These are phyloP conservation scores for Coniosporium apollinis DNA, from an alignment of 495 filamentous ascomycete species.

Conservation along the genomic window DNA sequence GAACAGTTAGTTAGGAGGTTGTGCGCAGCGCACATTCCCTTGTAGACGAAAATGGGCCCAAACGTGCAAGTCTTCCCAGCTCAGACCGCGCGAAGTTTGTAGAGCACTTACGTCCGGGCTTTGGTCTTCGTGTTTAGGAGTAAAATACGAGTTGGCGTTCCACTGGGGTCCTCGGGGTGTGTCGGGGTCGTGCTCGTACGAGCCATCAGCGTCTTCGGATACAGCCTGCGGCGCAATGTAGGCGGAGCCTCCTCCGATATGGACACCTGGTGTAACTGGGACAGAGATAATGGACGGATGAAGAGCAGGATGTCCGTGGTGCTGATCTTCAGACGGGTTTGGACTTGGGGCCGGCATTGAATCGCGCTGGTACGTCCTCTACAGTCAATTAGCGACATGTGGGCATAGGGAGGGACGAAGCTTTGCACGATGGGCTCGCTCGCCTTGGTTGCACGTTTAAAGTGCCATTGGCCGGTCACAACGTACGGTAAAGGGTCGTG, in stretches of 20 bases:
- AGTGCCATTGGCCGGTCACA: too few species aligned
- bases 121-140: neutral
- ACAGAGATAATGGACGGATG: conserved; percentile 18
- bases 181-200: neutral
- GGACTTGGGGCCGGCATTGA: too few species aligned
- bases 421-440: too few species aligned
- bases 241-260: conserved; percentile 18
- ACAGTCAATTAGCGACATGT: too few species aligned
- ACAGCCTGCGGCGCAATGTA: neutral
- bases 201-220: conserved; percentile 2
- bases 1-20: conserved; percentile 10
- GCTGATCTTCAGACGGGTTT: too few species aligned
- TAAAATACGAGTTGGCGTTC: conserved; percentile 4
- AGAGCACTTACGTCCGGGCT: neutral
- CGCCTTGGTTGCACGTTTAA: too few species aligned
- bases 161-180: conserved; percentile 2
- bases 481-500: too few species aligned
- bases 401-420: too few species aligned
- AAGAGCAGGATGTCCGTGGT: conserved; percentile 17
- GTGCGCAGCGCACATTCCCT: neutral
- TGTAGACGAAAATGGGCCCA: neutral
- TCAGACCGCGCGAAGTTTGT: neutral
- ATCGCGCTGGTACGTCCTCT: too few species aligned
- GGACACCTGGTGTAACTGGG: conserved; percentile 21
- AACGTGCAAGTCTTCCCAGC: neutral